Base-by-base conservation (phyloP, 2,329 filamentous ascomycete species). In the Macroventuria anomochaeta region DNA sequence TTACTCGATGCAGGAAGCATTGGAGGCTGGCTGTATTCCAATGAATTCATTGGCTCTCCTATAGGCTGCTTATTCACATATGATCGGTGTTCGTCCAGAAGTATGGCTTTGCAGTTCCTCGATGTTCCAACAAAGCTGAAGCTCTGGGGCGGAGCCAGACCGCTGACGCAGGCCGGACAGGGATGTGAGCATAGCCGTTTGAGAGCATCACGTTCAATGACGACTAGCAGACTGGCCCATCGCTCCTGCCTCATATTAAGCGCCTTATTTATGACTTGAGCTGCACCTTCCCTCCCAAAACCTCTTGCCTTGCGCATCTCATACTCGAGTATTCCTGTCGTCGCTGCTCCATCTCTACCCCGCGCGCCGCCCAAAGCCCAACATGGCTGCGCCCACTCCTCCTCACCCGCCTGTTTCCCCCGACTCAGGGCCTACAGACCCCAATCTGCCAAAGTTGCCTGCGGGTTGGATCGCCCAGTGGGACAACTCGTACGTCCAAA, bases 401-500 rank as follows among this genome's bases (percentile, higher is more conserved):
- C 72, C 72, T 26, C 67, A 68, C 31, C 70, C 67, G 39, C 65
- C 71, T n/a, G 67, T 65, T 32, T 74, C 72, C 39, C 73, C 72
- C 58, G 73, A 76, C 61, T 69, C 73, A 23, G 73, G 73, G 46
- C 73, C 73, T 39, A 74, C 72, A 32, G 73, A 76, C 52, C 63
- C 72, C 41, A 71, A 62, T 34, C 65, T 75, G 36, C 73, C 73
- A 17, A 68, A 72, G 53, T 61, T 75, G 34, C 73, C 73, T 34
- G 62, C 72, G 3, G 73, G 73, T 41, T 76, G 73, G 73, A 76
- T 75, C 54, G 68, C 73, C 23, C 73, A 76, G 60, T 76, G 73
- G 73, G 73, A 76, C 47, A 71, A 70, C 54, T 58, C 59, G 73
- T 76, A 63, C 39, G 72, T 46, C 41, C 6, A 13, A 32, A 15